Evolutionary conservation across 2,329 filamentous ascomycete species (phyloP), one percentile per base, ranked within the genome.

Genomic region (Zasmidium angulare): DNA sequence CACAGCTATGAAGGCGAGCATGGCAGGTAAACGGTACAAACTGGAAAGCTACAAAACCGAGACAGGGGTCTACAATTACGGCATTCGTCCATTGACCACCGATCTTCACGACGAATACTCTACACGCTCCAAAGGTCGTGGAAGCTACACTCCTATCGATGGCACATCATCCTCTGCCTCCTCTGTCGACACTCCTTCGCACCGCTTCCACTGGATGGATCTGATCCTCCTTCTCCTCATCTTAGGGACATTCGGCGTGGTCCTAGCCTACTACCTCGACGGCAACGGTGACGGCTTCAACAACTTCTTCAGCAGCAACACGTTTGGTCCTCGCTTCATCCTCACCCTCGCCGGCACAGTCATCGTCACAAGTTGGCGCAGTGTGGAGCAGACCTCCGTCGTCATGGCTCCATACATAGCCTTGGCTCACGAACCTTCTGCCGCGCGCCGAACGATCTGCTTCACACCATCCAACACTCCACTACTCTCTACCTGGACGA

Each of bases 291-390:
- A 64, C 31, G 56, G 58, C 43, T 66, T 66, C 62, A 66, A 64
- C 58, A 46, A 49, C n/a, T 66, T 59, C 59, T 66, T 64, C 60
- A 55, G 48, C 51, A 64, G 62, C 58, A 61, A 64, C 31, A 63
- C 62, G 14, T 64, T 66, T 40, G 64, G 64, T 14, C 64, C 64
- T 4, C 57, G 64, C 21, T 66, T 65, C 58, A 63, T 66, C 40
- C 55, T 66, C 31, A 63, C 64, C 7, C 58, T 58, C 24, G 53
- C 64, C 4, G 63, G 53, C 0, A 66, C 63, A 0, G 26, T 66
- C 46, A 55, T 66, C 19, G 56, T 63, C 20, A 59, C 47, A 10
- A 17, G 63, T 7, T 66, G 62, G 62, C 59, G 56, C 12, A 47
- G 47, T 10, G 58, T 63, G 23, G 64, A 64, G 29, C 62, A 66